These are phyloP conservation scores for Mortierella sp. DNA, from an alignment of 371 early-diverging fungal species.

Conservation along the genomic window DNA sequence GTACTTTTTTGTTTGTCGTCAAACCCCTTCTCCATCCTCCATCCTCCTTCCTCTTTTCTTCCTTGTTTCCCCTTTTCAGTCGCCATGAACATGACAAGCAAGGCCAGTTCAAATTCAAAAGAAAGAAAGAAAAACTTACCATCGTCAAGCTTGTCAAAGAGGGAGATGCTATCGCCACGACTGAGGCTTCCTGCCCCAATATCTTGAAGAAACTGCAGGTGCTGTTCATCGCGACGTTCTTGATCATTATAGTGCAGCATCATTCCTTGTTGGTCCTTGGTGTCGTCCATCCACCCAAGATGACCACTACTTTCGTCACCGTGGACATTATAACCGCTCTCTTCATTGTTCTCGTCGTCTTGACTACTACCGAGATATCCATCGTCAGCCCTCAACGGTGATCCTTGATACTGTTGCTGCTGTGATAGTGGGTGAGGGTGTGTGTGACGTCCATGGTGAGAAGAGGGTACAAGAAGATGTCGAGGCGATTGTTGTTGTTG, in stretches of 20 bases:
- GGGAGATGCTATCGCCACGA: conserved; percentile 49
- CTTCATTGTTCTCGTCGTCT: conserved; percentile 10
- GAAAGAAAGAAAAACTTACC: conserved; percentile 24
- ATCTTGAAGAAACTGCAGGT: conserved; percentile 43
- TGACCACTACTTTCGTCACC: conserved; percentile 43
- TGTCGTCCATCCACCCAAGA: conserved; percentile 42
- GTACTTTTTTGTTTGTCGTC: not conserved
- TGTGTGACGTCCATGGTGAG: conserved; percentile 25
- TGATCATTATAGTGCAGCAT: conserved; percentile 39
- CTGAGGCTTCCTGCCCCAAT: conserved; percentile 41
- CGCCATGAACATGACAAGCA: conserved; percentile 8
- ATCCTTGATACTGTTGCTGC: conserved; percentile 33
- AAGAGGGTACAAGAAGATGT: conserved; percentile 23
- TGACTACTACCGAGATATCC: conserved; percentile 13
- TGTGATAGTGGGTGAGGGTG: conserved; percentile 14
- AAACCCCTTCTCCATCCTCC: not conserved
- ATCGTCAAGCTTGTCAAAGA: conserved; percentile 50
- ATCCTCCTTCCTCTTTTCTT: not conserved
- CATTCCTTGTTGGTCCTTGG: conserved; percentile 38
- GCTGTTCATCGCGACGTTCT: conserved; percentile 46
- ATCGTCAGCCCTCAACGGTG: conserved; percentile 26
- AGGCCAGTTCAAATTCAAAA: conserved; percentile 9
- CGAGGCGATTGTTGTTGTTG: conserved; percentile 11
- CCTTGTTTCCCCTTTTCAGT: conserved; percentile 2
- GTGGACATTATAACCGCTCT: conserved; percentile 18